Evolutionary conservation across 768 basidiomycete genomes (phyloP), one percentile per base, ranked within the genome.

Genomic region (Cystofilobasidium macerans): DNA sequence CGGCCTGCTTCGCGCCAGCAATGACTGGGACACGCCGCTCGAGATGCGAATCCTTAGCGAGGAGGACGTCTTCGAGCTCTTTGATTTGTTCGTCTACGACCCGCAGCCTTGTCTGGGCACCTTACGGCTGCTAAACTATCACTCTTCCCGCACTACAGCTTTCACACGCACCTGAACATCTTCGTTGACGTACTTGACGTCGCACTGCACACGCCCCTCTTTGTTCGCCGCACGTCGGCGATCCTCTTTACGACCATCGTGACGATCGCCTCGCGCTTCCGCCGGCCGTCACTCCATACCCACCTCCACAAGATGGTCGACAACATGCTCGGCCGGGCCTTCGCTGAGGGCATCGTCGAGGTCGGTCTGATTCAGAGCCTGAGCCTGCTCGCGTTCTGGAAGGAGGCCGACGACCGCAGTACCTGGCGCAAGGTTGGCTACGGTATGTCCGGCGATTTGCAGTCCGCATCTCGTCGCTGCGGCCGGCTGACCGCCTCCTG

Each of bases 381-480:
- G 61, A 63, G 57, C 18, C 43, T 71, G 13, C 51, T 71, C 12
- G 57, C 65, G 36, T 69, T 69, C n/a, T 71, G 71, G 71, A 71
- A 70, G 58, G 69, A 70, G 28, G 59, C 62, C 20, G 61, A 56
- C 14, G 71, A 69, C n/a, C 64, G 62, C 20, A 61, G 69, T 38
- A 38, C 66, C 18, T 68, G 68, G 62, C 35, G 69, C 45, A 36
- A 62, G 18, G 69, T 70, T 33, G 67, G 67, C 24, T 62, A 62
- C 40, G 62, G 66, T 65, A 14, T 18, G 14, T 58, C 33, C 40
- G 24, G 5, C 33, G 9, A 33, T 36, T 45, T 45, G 2, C 43
- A 2, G 4, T 35, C n/a, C 16, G 36, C 20, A 20, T 32, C 33
- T 20, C 32, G 42, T 57, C 9, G 43, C 26, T 11, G 22, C 22